Evolutionary conservation across 2,329 filamentous ascomycete species (phyloP).

Genomic region (Hypoxylon sp.): DNA sequence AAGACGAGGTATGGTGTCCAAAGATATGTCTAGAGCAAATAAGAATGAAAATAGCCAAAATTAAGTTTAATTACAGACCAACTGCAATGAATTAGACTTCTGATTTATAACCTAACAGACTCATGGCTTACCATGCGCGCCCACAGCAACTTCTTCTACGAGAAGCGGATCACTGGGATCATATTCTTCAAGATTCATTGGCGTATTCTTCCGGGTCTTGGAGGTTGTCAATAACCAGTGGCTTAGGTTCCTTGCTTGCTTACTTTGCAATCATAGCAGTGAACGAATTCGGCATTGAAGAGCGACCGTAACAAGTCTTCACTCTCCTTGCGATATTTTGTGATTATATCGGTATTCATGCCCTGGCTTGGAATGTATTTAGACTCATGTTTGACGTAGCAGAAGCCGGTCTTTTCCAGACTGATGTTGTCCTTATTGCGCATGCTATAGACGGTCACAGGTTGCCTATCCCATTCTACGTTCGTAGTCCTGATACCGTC

Average conservation of each 20-base stretch:
- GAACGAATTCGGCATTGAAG: conserved; percentile 23
- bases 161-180: conserved; percentile 28
- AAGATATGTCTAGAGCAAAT: conserved; percentile 20
- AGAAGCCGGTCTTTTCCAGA: conserved; percentile 26
- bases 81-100: conserved; percentile 7
- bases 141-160: conserved; percentile 19
- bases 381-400: conserved; percentile 22
- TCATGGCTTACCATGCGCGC: conserved; percentile 19
- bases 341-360: background rate
- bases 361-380: conserved; percentile 9
- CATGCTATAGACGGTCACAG: conserved; percentile 24
- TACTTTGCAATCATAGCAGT: conserved; percentile 26
- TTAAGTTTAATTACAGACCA: conserved; percentile 13
- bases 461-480: conserved; percentile 24
- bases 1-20: conserved; percentile 26
- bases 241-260: background rate
- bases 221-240: background rate
- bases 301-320: conserved; percentile 17
- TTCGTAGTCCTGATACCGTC: conserved; percentile 21
- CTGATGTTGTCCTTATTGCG: conserved; percentile 6
- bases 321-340: conserved; percentile 18
- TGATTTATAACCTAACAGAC: background rate
- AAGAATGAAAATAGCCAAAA: background rate
- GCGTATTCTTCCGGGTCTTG: conserved; percentile 25
- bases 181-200: conserved; percentile 23